These are phyloP conservation scores for Erythrobasidium yunnanense DNA, from an alignment of 768 basidiomycete species.

Conservation along the genomic window DNA sequence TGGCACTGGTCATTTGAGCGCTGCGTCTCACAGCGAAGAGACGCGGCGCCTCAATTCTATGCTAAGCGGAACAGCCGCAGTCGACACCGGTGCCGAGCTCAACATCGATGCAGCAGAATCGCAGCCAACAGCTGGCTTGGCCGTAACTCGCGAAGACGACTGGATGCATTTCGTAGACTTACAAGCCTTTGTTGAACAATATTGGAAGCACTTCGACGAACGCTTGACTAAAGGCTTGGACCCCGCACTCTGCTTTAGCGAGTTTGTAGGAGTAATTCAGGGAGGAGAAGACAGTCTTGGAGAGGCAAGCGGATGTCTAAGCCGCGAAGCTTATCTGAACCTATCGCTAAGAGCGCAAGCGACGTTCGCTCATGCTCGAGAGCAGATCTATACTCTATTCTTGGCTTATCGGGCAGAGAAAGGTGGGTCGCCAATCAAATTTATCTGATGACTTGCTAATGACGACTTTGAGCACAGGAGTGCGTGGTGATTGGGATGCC, in stretches of 20 bases:
- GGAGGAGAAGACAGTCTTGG: background rate
- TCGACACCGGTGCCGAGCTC: background rate
- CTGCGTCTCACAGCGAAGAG: background rate
- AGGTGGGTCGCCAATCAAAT: background rate
- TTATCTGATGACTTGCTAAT: no score
- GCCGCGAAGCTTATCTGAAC: constrained; percentile 6
- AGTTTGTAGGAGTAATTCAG: constrained; percentile 27
- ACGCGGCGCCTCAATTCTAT: background rate
- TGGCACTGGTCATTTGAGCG: background rate
- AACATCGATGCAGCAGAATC: background rate
- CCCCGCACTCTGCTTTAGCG: background rate
- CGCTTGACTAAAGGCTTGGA: constrained; percentile 8
- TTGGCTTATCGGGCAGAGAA: background rate
- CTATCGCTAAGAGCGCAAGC: background rate
- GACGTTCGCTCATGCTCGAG: background rate
- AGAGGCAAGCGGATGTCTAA: background rate
- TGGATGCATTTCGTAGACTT: constrained; percentile 1
- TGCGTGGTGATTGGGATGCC: background rate
- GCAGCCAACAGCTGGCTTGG: background rate
- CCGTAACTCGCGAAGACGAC: background rate
- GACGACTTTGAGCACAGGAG: no score
- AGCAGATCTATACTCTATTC: constrained; percentile 15
- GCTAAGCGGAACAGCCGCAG: background rate
- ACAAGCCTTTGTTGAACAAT: constrained; percentile 3
- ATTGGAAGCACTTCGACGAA: constrained; percentile 27